Conservation (phyloP, 2,329 filamentous ascomycete species). For the Scytalidium lignicola region DNA sequence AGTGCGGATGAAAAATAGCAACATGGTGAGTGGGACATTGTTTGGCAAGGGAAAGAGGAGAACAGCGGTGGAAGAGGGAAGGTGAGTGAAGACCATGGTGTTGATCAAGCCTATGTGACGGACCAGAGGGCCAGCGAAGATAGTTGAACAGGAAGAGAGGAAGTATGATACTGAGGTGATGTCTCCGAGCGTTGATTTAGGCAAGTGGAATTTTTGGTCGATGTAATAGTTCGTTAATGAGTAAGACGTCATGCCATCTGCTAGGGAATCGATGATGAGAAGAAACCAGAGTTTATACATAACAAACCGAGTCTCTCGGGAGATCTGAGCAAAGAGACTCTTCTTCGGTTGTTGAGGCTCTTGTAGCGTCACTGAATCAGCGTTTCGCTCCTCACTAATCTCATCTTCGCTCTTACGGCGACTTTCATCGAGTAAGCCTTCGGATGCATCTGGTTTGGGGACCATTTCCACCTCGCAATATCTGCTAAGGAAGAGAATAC, state of each 20-base stretch:
- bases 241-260: slow-evolving; percentile 60
- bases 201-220: slow-evolving; percentile 48
- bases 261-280: slow-evolving; percentile 57
- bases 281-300: slow-evolving; percentile 64
- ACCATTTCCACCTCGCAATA: slow-evolving; percentile 21
- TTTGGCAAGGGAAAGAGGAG: slow-evolving; percentile 42
- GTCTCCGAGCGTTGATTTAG: slow-evolving; percentile 55
- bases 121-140: slow-evolving; percentile 45
- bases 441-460: slow-evolving; percentile 7
- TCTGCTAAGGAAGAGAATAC: slow-evolving; percentile 43
- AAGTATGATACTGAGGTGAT: slow-evolving; percentile 51
- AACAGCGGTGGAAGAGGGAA: slow-evolving; percentile 55
- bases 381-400: background rate
- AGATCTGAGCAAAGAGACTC: slow-evolving; percentile 49
- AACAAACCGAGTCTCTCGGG: slow-evolving; percentile 47
- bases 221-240: slow-evolving; percentile 55
- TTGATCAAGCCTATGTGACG: slow-evolving; percentile 52
- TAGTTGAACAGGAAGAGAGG: slow-evolving; percentile 47
- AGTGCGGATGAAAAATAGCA: slow-evolving; percentile 55
- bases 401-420: slow-evolving; percentile 4
- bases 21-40: slow-evolving; percentile 53
- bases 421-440: slow-evolving; percentile 12
- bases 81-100: slow-evolving; percentile 71
- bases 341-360: slow-evolving; percentile 4
- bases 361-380: background rate